Conservation (phyloP, 2,329 filamentous ascomycete genomes). For the Pseudocercospora crystallina region DNA sequence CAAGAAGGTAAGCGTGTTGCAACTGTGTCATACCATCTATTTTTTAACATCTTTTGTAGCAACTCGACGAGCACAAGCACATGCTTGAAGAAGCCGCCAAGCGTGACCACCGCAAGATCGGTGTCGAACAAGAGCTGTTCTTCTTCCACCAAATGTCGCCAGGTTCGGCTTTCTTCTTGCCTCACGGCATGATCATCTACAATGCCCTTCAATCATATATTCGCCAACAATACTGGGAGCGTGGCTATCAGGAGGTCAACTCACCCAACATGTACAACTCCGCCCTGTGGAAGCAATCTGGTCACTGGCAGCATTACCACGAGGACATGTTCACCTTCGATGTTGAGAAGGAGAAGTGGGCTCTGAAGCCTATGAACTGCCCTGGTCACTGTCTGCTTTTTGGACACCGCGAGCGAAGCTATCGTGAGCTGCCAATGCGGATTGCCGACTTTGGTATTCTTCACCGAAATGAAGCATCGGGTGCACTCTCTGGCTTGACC, state of each 20-base stretch:
- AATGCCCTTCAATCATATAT: constrained; percentile 82
- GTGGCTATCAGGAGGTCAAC: constrained; percentile 92
- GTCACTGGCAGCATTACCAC: constrained; percentile 90
- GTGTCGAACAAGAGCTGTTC: constrained; percentile 93
- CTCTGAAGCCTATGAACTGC: constrained; percentile 97
- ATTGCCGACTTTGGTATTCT: constrained; percentile 95
- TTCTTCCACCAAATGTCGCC: constrained; percentile 96
- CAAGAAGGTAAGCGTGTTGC: constrained; percentile 68
- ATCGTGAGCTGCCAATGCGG: constrained; percentile 84
- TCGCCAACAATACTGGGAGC: constrained; percentile 84
- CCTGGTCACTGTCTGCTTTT: constrained; percentile 92
- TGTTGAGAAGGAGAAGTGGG: constrained; percentile 80
- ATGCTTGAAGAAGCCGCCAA: constrained; percentile 98
- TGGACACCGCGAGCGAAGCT: constrained; percentile 77
- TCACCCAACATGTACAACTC: constrained; percentile 97
- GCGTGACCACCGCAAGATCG: constrained; percentile 91
- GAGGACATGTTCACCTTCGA: constrained; percentile 94
- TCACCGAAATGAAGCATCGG: constrained; percentile 92
- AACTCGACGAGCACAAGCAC: constrained; percentile 82
- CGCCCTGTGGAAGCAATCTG: constrained; percentile 88
- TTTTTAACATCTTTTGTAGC: constrained; percentile 13
- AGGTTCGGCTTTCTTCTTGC: constrained; percentile 75
- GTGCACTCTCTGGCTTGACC: constrained; percentile 85
- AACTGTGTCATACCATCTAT: background rate
- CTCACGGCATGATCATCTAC: constrained; percentile 90